Percentiles rank a stretch among this genome's conserved stretches.
phyloP scores from a whole-genome alignment of 2,329 filamentous ascomycete species.

The Fusarium heterosporum region DNA sequence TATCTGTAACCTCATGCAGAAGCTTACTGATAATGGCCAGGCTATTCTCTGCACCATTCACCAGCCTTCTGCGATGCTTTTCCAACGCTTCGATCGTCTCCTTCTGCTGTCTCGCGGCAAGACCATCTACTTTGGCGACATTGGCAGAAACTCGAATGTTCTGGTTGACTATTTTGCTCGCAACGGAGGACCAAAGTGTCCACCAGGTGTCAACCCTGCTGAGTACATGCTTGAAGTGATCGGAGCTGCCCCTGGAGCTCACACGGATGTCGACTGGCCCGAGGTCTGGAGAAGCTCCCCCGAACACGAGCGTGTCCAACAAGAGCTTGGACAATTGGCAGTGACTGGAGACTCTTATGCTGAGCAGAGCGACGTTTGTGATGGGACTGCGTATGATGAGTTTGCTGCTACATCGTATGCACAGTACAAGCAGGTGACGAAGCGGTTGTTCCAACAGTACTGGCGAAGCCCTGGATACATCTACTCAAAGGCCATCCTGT shows the following conservation, averaged over 20 bases:
- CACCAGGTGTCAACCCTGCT: constrained; percentile 70
- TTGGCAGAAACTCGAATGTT: constrained; percentile 66
- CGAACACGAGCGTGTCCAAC: constrained; percentile 49
- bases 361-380: neutral
- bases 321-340: constrained; percentile 50
- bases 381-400: constrained; percentile 42
- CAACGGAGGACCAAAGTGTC: constrained; percentile 68
- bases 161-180: constrained; percentile 70
- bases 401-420: constrained; percentile 49
- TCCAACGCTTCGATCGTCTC: constrained; percentile 66
- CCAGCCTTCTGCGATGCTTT: constrained; percentile 62
- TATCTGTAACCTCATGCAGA: constrained; percentile 68
- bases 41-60: constrained; percentile 64
- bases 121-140: constrained; percentile 75
- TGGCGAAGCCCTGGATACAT: constrained; percentile 67
- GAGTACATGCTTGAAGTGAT: constrained; percentile 72
- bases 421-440: constrained; percentile 52
- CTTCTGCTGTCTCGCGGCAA: constrained; percentile 70
- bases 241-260: constrained; percentile 63
- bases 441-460: constrained; percentile 54
- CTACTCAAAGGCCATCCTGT: constrained; percentile 64
- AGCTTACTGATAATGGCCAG: constrained; percentile 64
- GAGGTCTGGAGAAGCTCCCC: constrained; percentile 52
- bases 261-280: constrained; percentile 54
- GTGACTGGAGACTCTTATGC: neutral